Base-by-base conservation (phyloP, 148 eudicot species). In the Persicaria tinctoria region DNA sequence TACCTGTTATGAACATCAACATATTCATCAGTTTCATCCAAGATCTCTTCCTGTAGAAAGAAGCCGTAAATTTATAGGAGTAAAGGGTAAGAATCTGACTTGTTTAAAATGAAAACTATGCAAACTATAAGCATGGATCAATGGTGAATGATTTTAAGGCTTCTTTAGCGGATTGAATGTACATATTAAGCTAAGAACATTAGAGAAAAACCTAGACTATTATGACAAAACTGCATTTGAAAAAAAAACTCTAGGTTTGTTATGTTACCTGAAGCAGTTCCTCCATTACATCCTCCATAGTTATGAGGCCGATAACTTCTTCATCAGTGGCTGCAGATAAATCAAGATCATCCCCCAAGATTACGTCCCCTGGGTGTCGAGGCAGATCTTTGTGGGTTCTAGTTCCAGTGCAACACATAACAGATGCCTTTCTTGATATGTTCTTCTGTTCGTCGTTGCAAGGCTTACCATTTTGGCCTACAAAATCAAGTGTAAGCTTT, bases 251-350 rank as follows among this genome's bases (percentile, higher is more conserved):
- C 8, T 12, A n/a, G 51, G 7, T 18, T 12, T 20, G 20, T 12
- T 32, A 69, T 69, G 49, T 45, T 76, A 88, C 97, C 97, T 92
- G 94, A 14, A 92, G 73, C 32, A 92, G 78, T 74, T 92, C 85
- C 80, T 92, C 95, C 74, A 90, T 79, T 18, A 92, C 97, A 80
- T 92, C 97, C 78, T 92, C 97, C 97, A 92, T 90, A 9, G 97
- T 88, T 60, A 92, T 92, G 60, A 92, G 83, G 55, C 97, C 97
- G 23, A 90, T 78, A 57, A 83, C 81, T 80, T 85, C 91, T 87
- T 92, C 92, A 79, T 77, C 82, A 44, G 71, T 64, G 74, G 78
- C 79, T 0, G 80, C 77, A 74, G 59, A 68, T 51, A 70, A 74
- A 73, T 78, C 84, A 55, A 66, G 18, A 66, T 66, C 70, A 14